phyloP scores from a whole-genome alignment of 2,329 filamentous ascomycete genomes.

The Cordyceps sp. region DNA sequence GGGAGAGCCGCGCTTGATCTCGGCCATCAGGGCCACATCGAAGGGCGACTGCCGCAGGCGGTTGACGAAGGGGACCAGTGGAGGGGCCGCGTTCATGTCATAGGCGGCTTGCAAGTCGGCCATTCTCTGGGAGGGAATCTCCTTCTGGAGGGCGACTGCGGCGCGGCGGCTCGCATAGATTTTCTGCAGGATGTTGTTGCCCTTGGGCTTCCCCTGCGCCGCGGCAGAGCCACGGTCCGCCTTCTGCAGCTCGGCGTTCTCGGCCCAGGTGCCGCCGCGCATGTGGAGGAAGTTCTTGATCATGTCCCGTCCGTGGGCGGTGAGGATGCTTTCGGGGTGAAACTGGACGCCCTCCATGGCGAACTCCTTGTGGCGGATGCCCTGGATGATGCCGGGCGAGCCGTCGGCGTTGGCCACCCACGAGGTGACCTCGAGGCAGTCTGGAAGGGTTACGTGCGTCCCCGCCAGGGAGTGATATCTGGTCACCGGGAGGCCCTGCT shows the following conservation, averaged over 20 bases:
- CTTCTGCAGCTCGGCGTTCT: constrained; percentile 46
- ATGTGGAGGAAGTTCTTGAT: constrained; percentile 81
- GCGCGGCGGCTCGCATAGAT: constrained; percentile 74
- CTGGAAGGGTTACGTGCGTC: constrained; percentile 71
- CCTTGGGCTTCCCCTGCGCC: constrained; percentile 28
- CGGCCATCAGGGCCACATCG: constrained; percentile 85
- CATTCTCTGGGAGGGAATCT: constrained; percentile 68
- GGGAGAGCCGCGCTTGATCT: constrained; percentile 92
- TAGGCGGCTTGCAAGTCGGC: constrained; percentile 77
- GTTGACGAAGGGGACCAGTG: constrained; percentile 63
- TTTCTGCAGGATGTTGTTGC: constrained; percentile 72
- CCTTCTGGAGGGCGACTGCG: constrained; percentile 64
- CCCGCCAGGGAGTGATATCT: constrained; percentile 93
- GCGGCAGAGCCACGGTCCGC: constrained; percentile 12
- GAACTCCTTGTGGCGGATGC: constrained; percentile 81
- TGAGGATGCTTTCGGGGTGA: constrained; percentile 93
- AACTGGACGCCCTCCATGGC: constrained; percentile 95
- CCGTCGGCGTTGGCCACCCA: constrained; percentile 69
- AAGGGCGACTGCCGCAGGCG: constrained; percentile 70
- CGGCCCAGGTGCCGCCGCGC: constrained; percentile 81
- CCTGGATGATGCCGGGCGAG: constrained; percentile 83
- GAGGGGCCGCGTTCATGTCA: constrained; percentile 68
- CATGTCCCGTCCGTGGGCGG: constrained; percentile 75
- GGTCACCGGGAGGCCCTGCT: constrained; percentile 72
- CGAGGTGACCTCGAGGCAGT: constrained; percentile 76